Evolutionary conservation across 768 basidiomycete genomes (phyloP).

Genomic region (Leccinum boreale): DNA sequence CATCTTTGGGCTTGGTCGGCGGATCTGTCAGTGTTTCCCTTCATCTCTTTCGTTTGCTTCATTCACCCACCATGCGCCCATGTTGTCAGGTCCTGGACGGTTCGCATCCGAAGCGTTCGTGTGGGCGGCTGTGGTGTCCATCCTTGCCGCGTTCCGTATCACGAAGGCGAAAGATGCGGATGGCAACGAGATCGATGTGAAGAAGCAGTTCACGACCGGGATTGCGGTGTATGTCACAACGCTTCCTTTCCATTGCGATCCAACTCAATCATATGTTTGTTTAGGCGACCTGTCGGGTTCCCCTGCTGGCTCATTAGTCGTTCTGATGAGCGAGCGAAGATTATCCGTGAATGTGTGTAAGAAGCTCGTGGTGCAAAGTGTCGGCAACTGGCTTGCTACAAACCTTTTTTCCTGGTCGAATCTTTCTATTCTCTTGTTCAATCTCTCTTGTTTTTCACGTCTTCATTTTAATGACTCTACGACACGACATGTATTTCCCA

Average conservation of each 20-base stretch:
- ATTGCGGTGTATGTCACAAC: slow-evolving; percentile 15
- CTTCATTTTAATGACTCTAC: neutral
- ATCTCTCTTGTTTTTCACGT: neutral
- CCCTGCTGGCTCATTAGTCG: slow-evolving; percentile 22
- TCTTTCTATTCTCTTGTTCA: neutral
- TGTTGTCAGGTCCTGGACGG: slow-evolving; percentile 16
- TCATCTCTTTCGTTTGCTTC: neutral
- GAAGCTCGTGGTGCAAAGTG: too few species aligned
- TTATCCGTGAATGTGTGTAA: slow-evolving; percentile 6
- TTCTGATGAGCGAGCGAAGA: slow-evolving; percentile 4
- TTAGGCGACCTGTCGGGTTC: slow-evolving; percentile 22
- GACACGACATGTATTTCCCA: slow-evolving; percentile 2
- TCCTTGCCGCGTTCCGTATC: slow-evolving; percentile 21
- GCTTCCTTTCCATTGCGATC: neutral
- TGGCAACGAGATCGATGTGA: slow-evolving; percentile 21
- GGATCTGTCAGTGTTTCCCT: slow-evolving; percentile 15
- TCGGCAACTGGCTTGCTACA: neutral
- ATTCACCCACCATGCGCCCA: neutral
- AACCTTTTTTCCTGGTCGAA: neutral
- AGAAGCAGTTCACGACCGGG: slow-evolving; percentile 23
- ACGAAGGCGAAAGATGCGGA: slow-evolving; percentile 20
- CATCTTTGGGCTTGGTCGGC: slow-evolving; percentile 24
- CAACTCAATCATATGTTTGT: neutral
- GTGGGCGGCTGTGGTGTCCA: slow-evolving; percentile 22
- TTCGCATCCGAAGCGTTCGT: slow-evolving; percentile 21